Conservation (phyloP, 352 stramenopile genomes). For the Globisporangium yorkense region DNA sequence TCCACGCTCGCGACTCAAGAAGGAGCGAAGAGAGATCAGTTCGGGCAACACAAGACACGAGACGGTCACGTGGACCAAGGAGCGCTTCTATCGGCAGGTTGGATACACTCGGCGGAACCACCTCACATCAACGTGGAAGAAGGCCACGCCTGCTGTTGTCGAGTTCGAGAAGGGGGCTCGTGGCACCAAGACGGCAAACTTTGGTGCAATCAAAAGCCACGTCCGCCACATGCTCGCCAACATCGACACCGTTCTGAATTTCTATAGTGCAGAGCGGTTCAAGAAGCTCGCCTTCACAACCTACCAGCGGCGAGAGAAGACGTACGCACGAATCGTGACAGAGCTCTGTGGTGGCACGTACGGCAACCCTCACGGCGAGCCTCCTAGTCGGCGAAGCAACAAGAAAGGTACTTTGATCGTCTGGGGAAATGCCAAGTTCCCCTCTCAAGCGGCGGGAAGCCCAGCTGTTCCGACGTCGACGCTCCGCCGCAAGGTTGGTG, state of each 20-base stretch:
- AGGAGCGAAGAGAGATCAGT: neutral
- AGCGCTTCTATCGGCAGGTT: neutral
- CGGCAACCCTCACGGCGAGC: neutral
- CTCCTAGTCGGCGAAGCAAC: too few relatives aligned
- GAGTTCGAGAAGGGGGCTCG: neutral
- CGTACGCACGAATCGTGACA: too few relatives aligned
- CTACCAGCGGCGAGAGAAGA: too few relatives aligned
- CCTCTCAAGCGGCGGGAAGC: neutral
- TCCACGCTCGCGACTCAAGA: neutral
- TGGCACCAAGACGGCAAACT: neutral
- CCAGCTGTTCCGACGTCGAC: neutral
- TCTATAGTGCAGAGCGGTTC: too few relatives aligned
- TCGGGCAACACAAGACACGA: neutral
- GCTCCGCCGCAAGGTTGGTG: neutral
- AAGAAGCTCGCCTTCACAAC: too few relatives aligned
- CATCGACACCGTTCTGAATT: too few relatives aligned
- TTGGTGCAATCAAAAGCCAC: too few relatives aligned
- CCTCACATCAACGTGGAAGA: neutral
- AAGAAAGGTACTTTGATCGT: neutral
- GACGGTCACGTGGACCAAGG: neutral
- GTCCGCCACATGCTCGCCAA: too few relatives aligned
- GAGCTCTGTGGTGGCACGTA: neutral
- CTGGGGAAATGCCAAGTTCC: neutral
- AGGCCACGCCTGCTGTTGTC: neutral
- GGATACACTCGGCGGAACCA: neutral